Evolutionary conservation across 371 early-diverging fungal genomes (phyloP), one percentile per base, ranked within the genome.

Genomic region (Gilbertella persicaria): DNA sequence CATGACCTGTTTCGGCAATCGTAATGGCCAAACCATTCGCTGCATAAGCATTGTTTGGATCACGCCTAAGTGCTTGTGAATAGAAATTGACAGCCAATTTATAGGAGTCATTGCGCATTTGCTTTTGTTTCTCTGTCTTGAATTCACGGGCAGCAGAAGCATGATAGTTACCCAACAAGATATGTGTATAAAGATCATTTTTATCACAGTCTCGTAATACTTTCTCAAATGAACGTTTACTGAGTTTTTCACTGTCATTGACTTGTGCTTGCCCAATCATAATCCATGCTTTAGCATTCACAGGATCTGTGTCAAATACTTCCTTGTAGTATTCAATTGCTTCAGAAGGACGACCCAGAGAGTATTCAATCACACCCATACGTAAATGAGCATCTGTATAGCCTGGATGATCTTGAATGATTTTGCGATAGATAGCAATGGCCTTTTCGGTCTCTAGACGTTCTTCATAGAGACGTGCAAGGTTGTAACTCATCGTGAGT

Each of bases 141-240:
- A 75, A 53, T 49, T 82, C 82, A 29, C 82, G 62, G 14, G 83
- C 84, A 28, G 84, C 78, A 1, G 74, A 64, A 30, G 93, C 72
- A 55, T 90, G 86, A 42, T 85, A 85, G 67, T 95, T 93, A 19
- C 96, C 97, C 1, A 92, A 80, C 14, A 87, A 80, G 51, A 88
- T 77, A 28, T 95, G 83, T 1, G 94, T 85, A 60, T 91, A 92
- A 7, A 84, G 45, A 60, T 95, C 90, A 49, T 94, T 81, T 42
- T 83, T 86, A 59, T 93, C 87, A 38, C 89, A 83, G 17, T 86
- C 80, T 53, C 81, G 81, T 6, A 95, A 73, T 0, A 96, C 87
- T 30, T 83, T 76, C 65, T 94, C 95, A 60, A 82, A 87, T 0
- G 86, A 80, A 41, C 86, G 78, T 30, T 90, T 82, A 20, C 87